Evolutionary conservation across 768 basidiomycete genomes (phyloP).

Genomic region (Suillus ampliporus): DNA sequence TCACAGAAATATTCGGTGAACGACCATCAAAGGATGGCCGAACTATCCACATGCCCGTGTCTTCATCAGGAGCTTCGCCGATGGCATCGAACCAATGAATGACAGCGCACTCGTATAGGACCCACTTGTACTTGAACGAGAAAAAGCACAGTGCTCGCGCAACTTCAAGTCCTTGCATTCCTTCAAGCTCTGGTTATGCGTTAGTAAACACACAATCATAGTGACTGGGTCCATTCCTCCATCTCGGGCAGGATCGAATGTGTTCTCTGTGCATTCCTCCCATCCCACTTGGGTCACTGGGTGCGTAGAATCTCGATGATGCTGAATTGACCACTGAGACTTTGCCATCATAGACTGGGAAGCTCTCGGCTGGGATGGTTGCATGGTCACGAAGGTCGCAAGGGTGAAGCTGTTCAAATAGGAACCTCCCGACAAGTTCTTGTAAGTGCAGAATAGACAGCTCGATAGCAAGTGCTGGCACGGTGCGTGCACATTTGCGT

Average conservation of each 20-base stretch:
- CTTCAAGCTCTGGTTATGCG: neutral
- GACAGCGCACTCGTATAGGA: slow-evolving; percentile 8
- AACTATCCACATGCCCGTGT: slow-evolving; percentile 20
- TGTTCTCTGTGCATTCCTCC: neutral
- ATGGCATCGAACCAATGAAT: slow-evolving; percentile 11
- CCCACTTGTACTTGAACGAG: slow-evolving; percentile 4
- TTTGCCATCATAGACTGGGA: neutral
- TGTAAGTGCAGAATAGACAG: neutral
- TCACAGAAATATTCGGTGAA: neutral
- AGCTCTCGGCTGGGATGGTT: neutral
- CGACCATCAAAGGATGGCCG: slow-evolving; percentile 5
- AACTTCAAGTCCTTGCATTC: slow-evolving; percentile 11
- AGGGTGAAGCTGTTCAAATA: neutral
- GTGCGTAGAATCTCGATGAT: neutral
- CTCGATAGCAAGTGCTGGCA: neutral
- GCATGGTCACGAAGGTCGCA: neutral
- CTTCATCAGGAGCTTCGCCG: slow-evolving; percentile 8
- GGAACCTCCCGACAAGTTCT: neutral
- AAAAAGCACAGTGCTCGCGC: slow-evolving; percentile 12
- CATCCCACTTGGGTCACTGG: neutral
- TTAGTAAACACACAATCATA: slow-evolving; percentile 17
- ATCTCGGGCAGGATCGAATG: neutral
- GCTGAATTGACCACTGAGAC: neutral
- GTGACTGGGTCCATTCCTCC: neutral
- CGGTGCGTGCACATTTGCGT: neutral